Evolutionary conservation across 148 eudicot genomes (phyloP).

Genomic region (Rhododendron vialii): DNA sequence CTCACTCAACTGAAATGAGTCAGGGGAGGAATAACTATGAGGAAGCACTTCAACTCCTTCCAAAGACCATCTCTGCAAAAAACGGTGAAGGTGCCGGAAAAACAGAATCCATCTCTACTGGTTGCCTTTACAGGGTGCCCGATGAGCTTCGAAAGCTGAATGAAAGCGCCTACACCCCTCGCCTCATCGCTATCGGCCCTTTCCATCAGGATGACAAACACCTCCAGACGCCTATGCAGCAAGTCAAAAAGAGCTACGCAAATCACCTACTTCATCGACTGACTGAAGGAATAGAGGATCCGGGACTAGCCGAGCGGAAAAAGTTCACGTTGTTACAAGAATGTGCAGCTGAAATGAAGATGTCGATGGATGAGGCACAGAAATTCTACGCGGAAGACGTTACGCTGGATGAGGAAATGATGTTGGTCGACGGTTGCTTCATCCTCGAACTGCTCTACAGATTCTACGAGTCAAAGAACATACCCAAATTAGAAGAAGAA

Average conservation of each 20-base stretch:
- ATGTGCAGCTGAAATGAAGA: not conserved
- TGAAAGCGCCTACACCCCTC: slow-evolving; percentile 29
- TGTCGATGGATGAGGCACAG: not conserved
- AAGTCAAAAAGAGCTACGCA: slow-evolving; percentile 23
- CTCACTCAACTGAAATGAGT: not conserved
- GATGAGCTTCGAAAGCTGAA: slow-evolving; percentile 32
- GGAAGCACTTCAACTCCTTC: not conserved
- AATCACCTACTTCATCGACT: slow-evolving; percentile 4
- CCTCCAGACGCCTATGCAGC: slow-evolving; percentile 16
- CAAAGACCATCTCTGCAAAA: not conserved
- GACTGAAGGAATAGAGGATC: not conserved
- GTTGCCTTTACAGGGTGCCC: slow-evolving; percentile 23
- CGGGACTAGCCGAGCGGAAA: not conserved
- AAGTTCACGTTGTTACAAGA: not conserved
- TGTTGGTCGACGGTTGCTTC: not conserved
- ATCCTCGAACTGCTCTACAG: not conserved
- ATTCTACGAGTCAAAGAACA: not conserved
- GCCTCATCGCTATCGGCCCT: slow-evolving; percentile 31
- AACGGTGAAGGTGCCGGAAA: not conserved
- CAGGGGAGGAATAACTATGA: not conserved
- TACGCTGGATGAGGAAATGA: not conserved
- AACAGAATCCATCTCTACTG: not conserved
- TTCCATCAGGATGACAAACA: slow-evolving; percentile 17
- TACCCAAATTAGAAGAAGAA: not conserved
- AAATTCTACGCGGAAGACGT: not conserved